Percentiles rank a stretch among this genome's conserved stretches.
Evolutionary conservation across 2,329 filamentous ascomycete species (phyloP).

Genomic region (Escovopsis sp.): DNA sequence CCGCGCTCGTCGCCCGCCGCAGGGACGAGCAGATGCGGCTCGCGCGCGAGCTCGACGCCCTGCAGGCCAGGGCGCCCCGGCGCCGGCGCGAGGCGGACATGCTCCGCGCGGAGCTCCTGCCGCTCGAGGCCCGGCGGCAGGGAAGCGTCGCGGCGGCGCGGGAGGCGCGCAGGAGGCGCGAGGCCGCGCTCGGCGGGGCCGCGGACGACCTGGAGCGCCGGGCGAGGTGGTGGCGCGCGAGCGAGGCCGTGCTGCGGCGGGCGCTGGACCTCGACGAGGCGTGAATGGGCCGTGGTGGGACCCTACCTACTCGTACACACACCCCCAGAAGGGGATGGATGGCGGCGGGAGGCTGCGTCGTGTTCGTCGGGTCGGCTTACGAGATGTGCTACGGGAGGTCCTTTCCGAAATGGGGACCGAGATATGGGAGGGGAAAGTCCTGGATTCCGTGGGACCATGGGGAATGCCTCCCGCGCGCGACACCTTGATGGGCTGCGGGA

Average conservation of each 20-base stretch:
- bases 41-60: constrained; percentile 47
- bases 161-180: constrained; percentile 55
- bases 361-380: no score
- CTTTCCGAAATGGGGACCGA: no score
- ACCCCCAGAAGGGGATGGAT: no score
- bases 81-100: constrained; percentile 54
- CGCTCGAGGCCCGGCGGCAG: constrained; percentile 51
- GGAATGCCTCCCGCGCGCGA: no score
- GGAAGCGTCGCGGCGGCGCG: constrained; percentile 52
- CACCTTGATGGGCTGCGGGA: no score
- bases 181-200: constrained; percentile 48
- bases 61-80: constrained; percentile 46
- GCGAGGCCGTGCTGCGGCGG: constrained; percentile 47
- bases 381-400: no score
- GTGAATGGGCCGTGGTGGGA: no score
- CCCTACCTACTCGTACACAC: no score
- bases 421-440: no score
- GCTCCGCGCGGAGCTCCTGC: constrained; percentile 51
- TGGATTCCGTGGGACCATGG: no score
- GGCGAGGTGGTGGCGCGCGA: constrained; percentile 59
- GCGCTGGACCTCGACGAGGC: constrained; percentile 38
- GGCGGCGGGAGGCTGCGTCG: no score
- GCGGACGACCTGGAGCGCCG: constrained; percentile 63
- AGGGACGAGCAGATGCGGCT: constrained; percentile 39
- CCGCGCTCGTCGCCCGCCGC: constrained; percentile 34